A percentile compares a stretch with the other conserved stretches of the same genome.
Evolutionary conservation across 1,139 yeast genomes (phyloP).

Genomic region (Wickerhamomyces sp.): DNA sequence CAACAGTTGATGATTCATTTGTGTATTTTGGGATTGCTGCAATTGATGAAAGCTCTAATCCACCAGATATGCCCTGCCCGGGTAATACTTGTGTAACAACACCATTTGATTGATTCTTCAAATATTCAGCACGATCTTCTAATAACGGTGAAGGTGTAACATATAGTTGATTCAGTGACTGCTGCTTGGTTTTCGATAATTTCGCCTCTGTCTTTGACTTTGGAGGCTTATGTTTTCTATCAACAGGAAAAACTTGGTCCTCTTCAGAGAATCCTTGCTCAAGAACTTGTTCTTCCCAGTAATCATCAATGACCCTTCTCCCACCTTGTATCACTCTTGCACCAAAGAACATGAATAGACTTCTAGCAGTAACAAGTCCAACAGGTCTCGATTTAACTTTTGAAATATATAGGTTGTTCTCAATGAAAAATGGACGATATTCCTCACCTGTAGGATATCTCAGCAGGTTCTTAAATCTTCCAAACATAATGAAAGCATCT

Average conservation of each 20-base stretch:
- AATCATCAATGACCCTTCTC: slow-evolving; percentile 65
- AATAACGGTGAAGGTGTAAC: slow-evolving; percentile 17
- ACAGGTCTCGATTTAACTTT: slow-evolving; percentile 63
- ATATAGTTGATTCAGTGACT: background rate
- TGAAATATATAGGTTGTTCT: slow-evolving; percentile 47
- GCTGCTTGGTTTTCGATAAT: slow-evolving; percentile 4
- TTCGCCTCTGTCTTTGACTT: slow-evolving; percentile 15
- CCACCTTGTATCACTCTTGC: slow-evolving; percentile 62
- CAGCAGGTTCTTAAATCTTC: slow-evolving; percentile 52
- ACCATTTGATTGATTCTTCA: slow-evolving; percentile 14
- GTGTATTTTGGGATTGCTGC: slow-evolving; percentile 33
- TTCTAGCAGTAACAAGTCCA: slow-evolving; percentile 45
- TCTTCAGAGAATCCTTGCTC: slow-evolving; percentile 50
- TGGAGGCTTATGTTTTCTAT: slow-evolving; percentile 19
- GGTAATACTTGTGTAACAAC: slow-evolving; percentile 26
- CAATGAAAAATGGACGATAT: slow-evolving; percentile 57
- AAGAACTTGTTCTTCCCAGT: slow-evolving; percentile 67
- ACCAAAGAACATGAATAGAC: slow-evolving; percentile 69
- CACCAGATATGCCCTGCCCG: slow-evolving; percentile 34
- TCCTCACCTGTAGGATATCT: slow-evolving; percentile 53
- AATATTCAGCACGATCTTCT: slow-evolving; percentile 21
- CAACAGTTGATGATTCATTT: slow-evolving; percentile 24
- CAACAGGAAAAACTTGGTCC: slow-evolving; percentile 35
- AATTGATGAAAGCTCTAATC: slow-evolving; percentile 31
- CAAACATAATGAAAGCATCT: slow-evolving; percentile 60